A percentile compares a stretch with the other conserved stretches of the same genome.
phyloP scores from a whole-genome alignment of 768 basidiomycete species.

The Collybiopsis luxurians region DNA sequence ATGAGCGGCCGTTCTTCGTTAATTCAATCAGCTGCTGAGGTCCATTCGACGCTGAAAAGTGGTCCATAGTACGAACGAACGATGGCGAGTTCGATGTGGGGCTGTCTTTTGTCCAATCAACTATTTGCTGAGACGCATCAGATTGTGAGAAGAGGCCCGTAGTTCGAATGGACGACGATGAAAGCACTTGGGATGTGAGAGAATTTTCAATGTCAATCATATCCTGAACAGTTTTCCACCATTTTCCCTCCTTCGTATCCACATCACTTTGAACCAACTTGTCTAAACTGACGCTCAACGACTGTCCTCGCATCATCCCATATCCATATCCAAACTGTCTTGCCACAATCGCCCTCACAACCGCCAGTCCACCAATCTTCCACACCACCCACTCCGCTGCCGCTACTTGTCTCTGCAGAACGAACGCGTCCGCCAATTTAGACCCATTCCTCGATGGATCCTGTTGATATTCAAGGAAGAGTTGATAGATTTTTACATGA shows the following conservation, averaged over 20 bases:
- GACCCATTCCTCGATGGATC: background rate
- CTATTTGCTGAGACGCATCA: no score
- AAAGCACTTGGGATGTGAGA: no score
- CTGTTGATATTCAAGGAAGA: conserved; percentile 47
- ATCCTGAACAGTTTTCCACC: background rate
- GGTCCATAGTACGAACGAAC: no score
- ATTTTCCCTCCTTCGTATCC: background rate
- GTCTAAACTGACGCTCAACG: conserved; percentile 38
- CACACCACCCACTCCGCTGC: conserved; percentile 66
- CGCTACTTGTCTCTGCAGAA: conserved; percentile 53
- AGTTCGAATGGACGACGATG: no score
- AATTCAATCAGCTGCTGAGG: no score
- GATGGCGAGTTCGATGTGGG: no score
- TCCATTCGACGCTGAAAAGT: no score
- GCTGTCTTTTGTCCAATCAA: no score
- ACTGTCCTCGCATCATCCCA: conserved; percentile 47
- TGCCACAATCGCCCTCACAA: conserved; percentile 61
- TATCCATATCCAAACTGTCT: conserved; percentile 65
- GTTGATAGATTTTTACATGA: conserved; percentile 46
- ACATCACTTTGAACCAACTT: conserved; percentile 20
- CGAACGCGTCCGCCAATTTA: conserved; percentile 50
- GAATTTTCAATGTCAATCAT: conserved; percentile 2
- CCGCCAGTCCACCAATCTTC: conserved; percentile 65
- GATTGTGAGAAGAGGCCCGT: no score
- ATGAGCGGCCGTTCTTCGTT: no score